Conservation (phyloP, 352 stramenopile species). For the Pythium grandisporangium region DNA sequence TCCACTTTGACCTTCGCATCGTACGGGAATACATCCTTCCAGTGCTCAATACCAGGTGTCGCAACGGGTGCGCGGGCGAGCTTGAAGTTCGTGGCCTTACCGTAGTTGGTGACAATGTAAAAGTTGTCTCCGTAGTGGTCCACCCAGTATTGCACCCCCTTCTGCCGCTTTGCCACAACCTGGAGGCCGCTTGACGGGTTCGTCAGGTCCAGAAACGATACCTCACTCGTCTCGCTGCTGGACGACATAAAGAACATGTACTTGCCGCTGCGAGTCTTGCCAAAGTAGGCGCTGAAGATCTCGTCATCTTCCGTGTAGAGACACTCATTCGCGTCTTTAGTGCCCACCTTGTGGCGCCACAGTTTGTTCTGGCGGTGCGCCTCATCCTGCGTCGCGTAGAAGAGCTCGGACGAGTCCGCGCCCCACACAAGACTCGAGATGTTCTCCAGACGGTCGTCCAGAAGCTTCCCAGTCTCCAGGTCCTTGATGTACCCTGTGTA, state of each 20-base stretch:
- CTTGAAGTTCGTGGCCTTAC: conserved; percentile 91
- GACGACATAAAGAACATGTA: conserved; percentile 88
- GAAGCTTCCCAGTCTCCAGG: conserved; percentile 53
- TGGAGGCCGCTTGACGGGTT: conserved; percentile 33
- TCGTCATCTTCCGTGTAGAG: conserved; percentile 94
- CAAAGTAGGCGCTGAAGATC: conserved; percentile 88
- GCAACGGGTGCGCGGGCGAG: conserved; percentile 66
- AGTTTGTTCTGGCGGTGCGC: conserved; percentile 91
- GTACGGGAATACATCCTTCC: conserved; percentile 86
- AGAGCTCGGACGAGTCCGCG: conserved; percentile 83
- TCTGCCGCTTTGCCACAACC: conserved; percentile 53
- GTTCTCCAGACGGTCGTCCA: conserved; percentile 72
- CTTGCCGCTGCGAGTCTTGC: conserved; percentile 87
- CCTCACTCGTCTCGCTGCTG: conserved; percentile 91
- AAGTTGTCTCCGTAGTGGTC: conserved; percentile 86
- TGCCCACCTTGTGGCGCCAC: conserved; percentile 86
- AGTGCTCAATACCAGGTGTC: conserved; percentile 49
- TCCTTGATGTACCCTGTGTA: conserved; percentile 89
- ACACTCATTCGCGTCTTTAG: conserved; percentile 68
- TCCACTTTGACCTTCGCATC: conserved; percentile 78
- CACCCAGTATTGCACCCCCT: conserved; percentile 74
- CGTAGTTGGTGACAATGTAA: conserved; percentile 93
- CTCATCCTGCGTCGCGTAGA: conserved; percentile 91
- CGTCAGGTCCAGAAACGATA: conserved; percentile 63
- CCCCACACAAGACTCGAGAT: conserved; percentile 90